Percentiles rank a stretch among this genome's conserved stretches.
Evolutionary conservation across 2,329 filamentous ascomycete genomes (phyloP).

Genomic region (Phialemoniopsis sp.): DNA sequence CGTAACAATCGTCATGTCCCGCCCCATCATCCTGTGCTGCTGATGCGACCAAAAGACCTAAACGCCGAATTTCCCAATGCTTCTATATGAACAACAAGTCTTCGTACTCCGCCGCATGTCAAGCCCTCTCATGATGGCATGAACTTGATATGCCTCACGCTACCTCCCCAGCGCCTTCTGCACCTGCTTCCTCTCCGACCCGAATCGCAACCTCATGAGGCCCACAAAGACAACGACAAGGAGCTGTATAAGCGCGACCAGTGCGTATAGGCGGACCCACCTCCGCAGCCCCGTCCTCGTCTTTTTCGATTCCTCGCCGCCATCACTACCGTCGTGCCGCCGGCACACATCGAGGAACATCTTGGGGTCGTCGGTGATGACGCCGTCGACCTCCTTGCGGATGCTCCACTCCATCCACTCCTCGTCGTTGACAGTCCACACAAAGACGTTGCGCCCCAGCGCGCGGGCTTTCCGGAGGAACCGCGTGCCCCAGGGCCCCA

Average conservation of each 20-base stretch:
- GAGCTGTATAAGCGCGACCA: conserved; percentile 3
- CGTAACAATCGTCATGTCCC: too few relatives aligned
- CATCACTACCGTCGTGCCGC: conserved; percentile 8
- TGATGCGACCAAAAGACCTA: too few relatives aligned
- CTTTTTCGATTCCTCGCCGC: background rate
- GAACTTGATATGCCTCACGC: background rate
- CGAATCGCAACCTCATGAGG: conserved; percentile 4
- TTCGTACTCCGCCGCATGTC: too few relatives aligned
- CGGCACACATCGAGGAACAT: conserved; percentile 59
- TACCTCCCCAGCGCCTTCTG: conserved; percentile 5
- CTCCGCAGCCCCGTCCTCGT: background rate
- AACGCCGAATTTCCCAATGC: too few relatives aligned
- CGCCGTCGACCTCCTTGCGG: conserved; percentile 62
- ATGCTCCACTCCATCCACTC: conserved; percentile 81
- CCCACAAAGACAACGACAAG: conserved; percentile 4
- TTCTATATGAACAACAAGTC: too few relatives aligned
- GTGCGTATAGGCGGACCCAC: conserved; percentile 7
- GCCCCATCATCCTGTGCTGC: too few relatives aligned
- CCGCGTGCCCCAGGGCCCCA: conserved; percentile 59
- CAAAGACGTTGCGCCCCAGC: conserved; percentile 58
- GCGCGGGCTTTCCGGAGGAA: conserved; percentile 62
- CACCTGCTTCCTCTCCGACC: conserved; percentile 7
- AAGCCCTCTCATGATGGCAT: too few relatives aligned
- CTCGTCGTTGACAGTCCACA: conserved; percentile 85
- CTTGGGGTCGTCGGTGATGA: conserved; percentile 81